Conservation (phyloP, 139 green algal species). For the Spirogloea muscicola region DNA sequence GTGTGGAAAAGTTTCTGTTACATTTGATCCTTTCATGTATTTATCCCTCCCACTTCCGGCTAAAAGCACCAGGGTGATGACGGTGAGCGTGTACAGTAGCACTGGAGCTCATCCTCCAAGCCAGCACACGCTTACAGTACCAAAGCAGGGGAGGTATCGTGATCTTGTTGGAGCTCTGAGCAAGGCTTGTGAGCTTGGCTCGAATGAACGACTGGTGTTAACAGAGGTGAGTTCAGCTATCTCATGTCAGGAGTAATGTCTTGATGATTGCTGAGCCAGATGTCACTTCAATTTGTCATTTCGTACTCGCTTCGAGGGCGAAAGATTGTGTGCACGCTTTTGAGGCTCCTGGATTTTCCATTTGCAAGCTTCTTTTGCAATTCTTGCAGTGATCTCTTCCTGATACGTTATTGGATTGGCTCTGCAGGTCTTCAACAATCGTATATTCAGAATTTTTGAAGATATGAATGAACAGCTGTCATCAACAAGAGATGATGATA, state of each 20-base stretch:
- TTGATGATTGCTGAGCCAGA: too few species aligned
- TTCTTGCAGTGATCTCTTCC: too few species aligned
- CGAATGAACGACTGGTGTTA: constrained; percentile 19
- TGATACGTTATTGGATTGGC: too few species aligned
- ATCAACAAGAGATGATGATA: constrained; percentile 25
- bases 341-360: too few species aligned
- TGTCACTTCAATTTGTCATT: too few species aligned
- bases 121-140: constrained; percentile 50
- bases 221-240: constrained; percentile 35
- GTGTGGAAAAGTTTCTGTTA: constrained; percentile 70
- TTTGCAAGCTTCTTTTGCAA: too few species aligned
- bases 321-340: too few species aligned
- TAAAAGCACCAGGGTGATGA: constrained; percentile 48
- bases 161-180: constrained; percentile 12
- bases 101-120: constrained; percentile 32
- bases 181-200: not conserved
- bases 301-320: too few species aligned
- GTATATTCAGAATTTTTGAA: constrained; percentile 19
- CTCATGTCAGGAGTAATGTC: too few species aligned
- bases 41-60: constrained; percentile 83
- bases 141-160: constrained; percentile 50
- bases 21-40: constrained; percentile 97
- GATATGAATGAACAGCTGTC: constrained; percentile 1
- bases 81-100: constrained; percentile 57
- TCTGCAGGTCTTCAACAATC: constrained; percentile 29